Evolutionary conservation across 345 rosid genomes (phyloP).

Genomic region (Linum usitatissimum): DNA sequence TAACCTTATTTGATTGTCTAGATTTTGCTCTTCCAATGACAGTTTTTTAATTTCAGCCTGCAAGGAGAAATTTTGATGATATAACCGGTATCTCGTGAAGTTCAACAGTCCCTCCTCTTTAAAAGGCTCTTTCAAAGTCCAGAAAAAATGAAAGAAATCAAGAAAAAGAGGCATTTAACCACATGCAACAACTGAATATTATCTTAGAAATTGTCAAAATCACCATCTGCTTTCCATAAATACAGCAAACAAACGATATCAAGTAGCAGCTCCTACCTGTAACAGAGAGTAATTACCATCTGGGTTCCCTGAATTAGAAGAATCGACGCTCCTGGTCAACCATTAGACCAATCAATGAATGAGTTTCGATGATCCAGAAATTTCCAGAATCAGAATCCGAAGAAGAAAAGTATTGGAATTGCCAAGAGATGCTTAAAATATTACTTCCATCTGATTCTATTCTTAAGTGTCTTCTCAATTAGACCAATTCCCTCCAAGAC

Average conservation of each 20-base stretch:
- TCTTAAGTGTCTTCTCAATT: slow-evolving; percentile 89
- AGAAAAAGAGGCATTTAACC: slow-evolving; percentile 12
- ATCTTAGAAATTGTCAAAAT: background rate
- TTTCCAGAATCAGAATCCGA: slow-evolving; percentile 11
- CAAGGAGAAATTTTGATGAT: slow-evolving; percentile 15
- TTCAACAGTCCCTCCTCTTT: background rate
- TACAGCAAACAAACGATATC: slow-evolving; percentile 5
- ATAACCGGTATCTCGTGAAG: background rate
- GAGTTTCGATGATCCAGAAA: slow-evolving; percentile 16
- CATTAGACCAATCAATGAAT: slow-evolving; percentile 21
- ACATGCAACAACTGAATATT: background rate
- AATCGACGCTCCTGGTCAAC: slow-evolving; percentile 64
- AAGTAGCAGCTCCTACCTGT: slow-evolving; percentile 40
- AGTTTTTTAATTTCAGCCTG: slow-evolving; percentile 80
- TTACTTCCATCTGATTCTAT: slow-evolving; percentile 94
- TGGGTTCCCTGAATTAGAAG: slow-evolving; percentile 46
- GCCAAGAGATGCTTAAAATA: slow-evolving; percentile 12
- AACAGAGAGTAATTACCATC: slow-evolving; percentile 42
- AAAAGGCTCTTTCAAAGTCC: background rate
- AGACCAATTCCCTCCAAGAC: slow-evolving; percentile 98
- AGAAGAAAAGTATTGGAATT: slow-evolving; percentile 11
- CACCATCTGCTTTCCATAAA: background rate
- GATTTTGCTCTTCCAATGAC: slow-evolving; percentile 47
- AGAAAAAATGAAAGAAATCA: background rate
- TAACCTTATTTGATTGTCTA: slow-evolving; percentile 85